A percentile compares a stretch with the other conserved stretches of the same genome.
Evolutionary conservation across 2,329 filamentous ascomycete species (phyloP).

Genomic region (Penicillium digitatum): DNA sequence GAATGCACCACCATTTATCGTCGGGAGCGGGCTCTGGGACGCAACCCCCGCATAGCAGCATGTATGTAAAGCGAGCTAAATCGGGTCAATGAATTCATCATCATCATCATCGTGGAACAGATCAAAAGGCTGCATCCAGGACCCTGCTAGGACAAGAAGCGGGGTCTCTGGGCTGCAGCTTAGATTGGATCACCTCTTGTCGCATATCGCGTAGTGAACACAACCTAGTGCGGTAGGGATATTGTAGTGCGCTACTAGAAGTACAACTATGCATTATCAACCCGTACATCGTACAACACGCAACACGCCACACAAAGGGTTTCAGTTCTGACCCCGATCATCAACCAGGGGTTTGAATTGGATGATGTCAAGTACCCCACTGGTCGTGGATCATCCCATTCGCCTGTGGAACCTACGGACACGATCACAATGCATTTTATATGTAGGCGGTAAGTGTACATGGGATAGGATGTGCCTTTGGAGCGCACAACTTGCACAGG

Average conservation of each 20-base stretch:
- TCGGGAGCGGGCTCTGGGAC: no score
- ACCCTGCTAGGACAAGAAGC: conserved; percentile 2
- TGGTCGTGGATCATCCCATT: background rate
- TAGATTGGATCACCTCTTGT: background rate
- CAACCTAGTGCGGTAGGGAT: background rate
- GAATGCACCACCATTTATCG: no score
- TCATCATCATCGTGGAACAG: no score
- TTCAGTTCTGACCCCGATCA: background rate
- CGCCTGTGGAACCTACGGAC: background rate
- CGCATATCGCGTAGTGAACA: background rate
- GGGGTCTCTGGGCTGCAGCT: conserved; percentile 4
- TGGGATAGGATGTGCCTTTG: background rate
- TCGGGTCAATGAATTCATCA: no score
- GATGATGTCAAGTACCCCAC: background rate
- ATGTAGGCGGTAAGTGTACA: background rate
- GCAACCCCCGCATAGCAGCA: no score
- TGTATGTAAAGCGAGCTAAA: no score
- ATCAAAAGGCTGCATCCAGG: background rate
- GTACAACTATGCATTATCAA: conserved; percentile 20
- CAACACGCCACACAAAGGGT: no score
- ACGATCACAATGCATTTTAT: background rate
- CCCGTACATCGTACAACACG: no score
- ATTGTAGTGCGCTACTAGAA: background rate
- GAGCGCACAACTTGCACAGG: conserved; percentile 6
- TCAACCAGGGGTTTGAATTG: conserved; percentile 1